These are phyloP conservation scores for Aspergillus quadricinctus DNA, from an alignment of 2,329 filamentous ascomycete species.

Conservation along the genomic window DNA sequence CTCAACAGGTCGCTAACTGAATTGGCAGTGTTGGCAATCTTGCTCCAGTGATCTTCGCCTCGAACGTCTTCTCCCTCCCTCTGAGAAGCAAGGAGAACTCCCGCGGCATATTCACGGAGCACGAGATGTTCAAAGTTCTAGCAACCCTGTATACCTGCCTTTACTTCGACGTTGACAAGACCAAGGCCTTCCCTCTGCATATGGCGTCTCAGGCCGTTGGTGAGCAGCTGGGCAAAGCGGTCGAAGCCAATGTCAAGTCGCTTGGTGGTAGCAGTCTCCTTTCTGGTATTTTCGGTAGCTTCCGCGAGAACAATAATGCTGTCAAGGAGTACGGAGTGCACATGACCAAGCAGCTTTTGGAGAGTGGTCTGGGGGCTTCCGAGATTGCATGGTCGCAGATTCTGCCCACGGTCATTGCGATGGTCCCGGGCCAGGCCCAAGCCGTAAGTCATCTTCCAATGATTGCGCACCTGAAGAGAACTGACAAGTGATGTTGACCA, in stretches of 20 bases:
- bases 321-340: constrained; percentile 62
- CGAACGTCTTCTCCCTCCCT: constrained; percentile 52
- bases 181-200: constrained; percentile 61
- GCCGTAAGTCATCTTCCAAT: constrained; percentile 46
- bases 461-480: background rate
- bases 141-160: constrained; percentile 62
- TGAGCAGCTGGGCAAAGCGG: constrained; percentile 55
- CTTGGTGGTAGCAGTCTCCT: constrained; percentile 54
- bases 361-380: constrained; percentile 57
- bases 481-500: constrained; percentile 22
- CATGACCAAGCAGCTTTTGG: constrained; percentile 61
- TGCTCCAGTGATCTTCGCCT: constrained; percentile 53
- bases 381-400: constrained; percentile 70
- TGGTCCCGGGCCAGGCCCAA: constrained; percentile 68
- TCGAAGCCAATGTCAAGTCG: constrained; percentile 64
- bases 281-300: constrained; percentile 46
- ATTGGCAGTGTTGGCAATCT: constrained; percentile 46
- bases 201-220: constrained; percentile 56
- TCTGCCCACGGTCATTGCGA: constrained; percentile 61
- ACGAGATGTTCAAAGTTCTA: constrained; percentile 57
- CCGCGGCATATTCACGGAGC: constrained; percentile 52
- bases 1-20: constrained; percentile 5
- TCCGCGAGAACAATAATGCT: constrained; percentile 50
- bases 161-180: constrained; percentile 63
- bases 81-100: constrained; percentile 51